These are phyloP conservation scores for Citrus cavaleriei DNA, from an alignment of 345 rosid species.

Conservation along the genomic window DNA sequence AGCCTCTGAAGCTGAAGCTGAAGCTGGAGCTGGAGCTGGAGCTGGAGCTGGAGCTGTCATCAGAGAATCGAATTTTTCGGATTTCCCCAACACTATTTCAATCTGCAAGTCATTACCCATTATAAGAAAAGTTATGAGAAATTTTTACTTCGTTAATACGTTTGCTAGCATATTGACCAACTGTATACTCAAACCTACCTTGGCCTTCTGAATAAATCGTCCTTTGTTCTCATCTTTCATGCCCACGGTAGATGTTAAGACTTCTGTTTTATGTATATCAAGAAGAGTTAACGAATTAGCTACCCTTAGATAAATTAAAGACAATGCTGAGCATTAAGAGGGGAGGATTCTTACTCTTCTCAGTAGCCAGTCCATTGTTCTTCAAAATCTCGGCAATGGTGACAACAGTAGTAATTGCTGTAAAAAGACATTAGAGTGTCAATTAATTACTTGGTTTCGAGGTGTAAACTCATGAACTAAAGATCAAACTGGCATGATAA, in stretches of 20 bases:
- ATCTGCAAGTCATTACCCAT: constrained; percentile 30
- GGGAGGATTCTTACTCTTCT: constrained; percentile 55
- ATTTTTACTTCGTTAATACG: background rate
- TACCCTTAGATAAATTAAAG: background rate
- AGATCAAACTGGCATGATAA: background rate
- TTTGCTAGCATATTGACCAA: background rate
- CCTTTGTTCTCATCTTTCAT: constrained; percentile 88
- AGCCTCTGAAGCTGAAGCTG: constrained; percentile 14
- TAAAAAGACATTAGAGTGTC: background rate
- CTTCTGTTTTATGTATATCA: constrained; percentile 38
- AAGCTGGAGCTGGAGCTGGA: constrained; percentile 7
- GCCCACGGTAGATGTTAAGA: constrained; percentile 78
- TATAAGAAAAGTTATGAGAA: background rate
- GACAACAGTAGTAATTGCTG: constrained; percentile 77
- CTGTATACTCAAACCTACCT: constrained; percentile 35
- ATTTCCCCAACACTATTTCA: constrained; percentile 71
- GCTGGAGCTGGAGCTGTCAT: constrained; percentile 36
- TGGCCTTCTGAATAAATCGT: constrained; percentile 74
- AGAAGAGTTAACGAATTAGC: background rate
- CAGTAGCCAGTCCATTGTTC: constrained; percentile 83
- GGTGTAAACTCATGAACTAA: background rate
- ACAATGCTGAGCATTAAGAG: background rate
- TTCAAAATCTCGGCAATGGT: constrained; percentile 89
- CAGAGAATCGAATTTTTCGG: constrained; percentile 68
- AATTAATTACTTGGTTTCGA: too few relatives aligned